Conservation (phyloP, 2,329 filamentous ascomycete genomes). For the Talaromyces sp. region DNA sequence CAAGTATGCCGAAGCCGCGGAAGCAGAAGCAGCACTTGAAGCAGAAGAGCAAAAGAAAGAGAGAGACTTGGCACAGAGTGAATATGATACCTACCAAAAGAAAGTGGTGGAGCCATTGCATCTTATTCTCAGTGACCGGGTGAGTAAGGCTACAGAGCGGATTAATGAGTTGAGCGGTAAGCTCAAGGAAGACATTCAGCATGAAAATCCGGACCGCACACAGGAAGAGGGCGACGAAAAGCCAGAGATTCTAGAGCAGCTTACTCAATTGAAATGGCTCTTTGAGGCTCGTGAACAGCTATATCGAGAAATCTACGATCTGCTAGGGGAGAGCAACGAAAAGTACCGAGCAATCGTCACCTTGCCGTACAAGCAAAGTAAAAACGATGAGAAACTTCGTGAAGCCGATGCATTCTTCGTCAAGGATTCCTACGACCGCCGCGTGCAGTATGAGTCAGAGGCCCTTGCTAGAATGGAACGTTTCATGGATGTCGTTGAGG, state of each 20-base stretch:
- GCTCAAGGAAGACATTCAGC: slow-evolving; percentile 68
- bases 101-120: slow-evolving; percentile 81
- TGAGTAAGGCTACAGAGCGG: slow-evolving; percentile 69
- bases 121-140: slow-evolving; percentile 71
- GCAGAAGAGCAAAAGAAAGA: slow-evolving; percentile 66
- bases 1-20: slow-evolving; percentile 76
- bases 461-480: slow-evolving; percentile 69
- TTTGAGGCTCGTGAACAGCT: slow-evolving; percentile 90
- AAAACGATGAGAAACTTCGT: slow-evolving; percentile 73
- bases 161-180: slow-evolving; percentile 72
- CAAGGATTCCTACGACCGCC: slow-evolving; percentile 71
- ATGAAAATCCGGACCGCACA: slow-evolving; percentile 71
- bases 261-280: slow-evolving; percentile 94
- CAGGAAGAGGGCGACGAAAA: slow-evolving; percentile 95
- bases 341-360: slow-evolving; percentile 82
- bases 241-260: slow-evolving; percentile 87
- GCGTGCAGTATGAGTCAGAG: slow-evolving; percentile 67
- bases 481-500: slow-evolving; percentile 75
- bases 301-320: slow-evolving; percentile 78
- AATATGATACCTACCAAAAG: slow-evolving; percentile 81
- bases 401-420: slow-evolving; percentile 79
- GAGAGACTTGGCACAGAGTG: slow-evolving; percentile 70
- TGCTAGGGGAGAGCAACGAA: slow-evolving; percentile 80
- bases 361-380: slow-evolving; percentile 70
- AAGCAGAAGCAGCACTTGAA: slow-evolving; percentile 72